Percentiles rank a stretch among this genome's conserved stretches.
Conservation (phyloP, 306 rosid genomes). For the Lablab purpureus region DNA sequence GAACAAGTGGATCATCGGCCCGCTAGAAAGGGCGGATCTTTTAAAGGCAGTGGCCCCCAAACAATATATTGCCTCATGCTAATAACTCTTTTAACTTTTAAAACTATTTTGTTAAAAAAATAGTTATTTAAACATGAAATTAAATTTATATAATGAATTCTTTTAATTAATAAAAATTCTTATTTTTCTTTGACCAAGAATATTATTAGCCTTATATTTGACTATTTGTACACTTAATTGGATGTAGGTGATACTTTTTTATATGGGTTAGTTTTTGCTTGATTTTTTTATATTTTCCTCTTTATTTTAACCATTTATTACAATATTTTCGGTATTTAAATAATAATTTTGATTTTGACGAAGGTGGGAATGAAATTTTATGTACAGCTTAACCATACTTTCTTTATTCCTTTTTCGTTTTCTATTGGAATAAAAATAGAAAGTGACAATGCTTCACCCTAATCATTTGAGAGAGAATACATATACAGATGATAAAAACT, state of each 20-base stretch:
- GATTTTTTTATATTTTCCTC: neutral
- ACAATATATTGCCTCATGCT: neutral
- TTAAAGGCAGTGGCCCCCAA: slow-evolving; percentile 15
- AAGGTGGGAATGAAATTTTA: neutral
- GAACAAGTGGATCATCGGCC: slow-evolving; percentile 9
- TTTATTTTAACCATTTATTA: neutral
- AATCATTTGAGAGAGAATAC: neutral
- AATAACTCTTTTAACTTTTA: neutral
- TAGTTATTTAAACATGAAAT: neutral
- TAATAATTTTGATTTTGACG: neutral
- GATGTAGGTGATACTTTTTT: neutral
- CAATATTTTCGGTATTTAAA: neutral
- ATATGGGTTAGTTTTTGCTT: neutral
- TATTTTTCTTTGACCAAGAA: neutral
- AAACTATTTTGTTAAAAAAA: neutral
- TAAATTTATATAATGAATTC: neutral
- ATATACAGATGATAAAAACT: neutral
- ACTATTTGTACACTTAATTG: neutral
- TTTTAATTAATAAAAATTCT: neutral
- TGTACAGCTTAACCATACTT: neutral
- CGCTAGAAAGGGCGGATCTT: neutral
- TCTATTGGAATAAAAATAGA: neutral
- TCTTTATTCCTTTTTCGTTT: slow-evolving; percentile 7
- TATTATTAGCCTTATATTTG: neutral
- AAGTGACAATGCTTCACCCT: neutral